Percentiles rank a stretch among this genome's conserved stretches.
Evolutionary conservation across 257 asterid species (phyloP).

Genomic region (Petunia secreta): DNA sequence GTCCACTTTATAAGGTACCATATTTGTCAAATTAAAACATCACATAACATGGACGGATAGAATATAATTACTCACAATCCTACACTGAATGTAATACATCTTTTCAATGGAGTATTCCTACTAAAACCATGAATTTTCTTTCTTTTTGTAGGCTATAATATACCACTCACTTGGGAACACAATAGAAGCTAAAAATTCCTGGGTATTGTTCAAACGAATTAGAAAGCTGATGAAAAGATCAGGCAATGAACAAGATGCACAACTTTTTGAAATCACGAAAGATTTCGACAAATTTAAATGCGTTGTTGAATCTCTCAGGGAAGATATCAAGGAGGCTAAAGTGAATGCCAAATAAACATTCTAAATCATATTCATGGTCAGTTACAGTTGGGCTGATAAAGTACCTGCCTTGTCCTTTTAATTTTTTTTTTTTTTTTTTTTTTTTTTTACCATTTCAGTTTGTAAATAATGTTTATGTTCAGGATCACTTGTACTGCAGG

Average conservation of each 20-base stretch:
- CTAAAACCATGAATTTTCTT: background rate
- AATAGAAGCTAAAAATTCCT: background rate
- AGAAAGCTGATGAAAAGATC: background rate
- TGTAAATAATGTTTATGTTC: slow-evolving; percentile 12
- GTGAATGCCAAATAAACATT: background rate
- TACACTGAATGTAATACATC: background rate
- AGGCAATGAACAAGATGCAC: background rate
- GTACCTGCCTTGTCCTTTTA: background rate
- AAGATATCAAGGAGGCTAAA: slow-evolving; percentile 10
- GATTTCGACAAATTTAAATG: background rate
- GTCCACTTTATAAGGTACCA: slow-evolving; percentile 27
- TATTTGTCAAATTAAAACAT: background rate
- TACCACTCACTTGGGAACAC: background rate
- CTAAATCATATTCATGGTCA: background rate
- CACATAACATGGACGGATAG: background rate
- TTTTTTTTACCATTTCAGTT: background rate
- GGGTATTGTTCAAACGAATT: background rate
- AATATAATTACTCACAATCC: no score
- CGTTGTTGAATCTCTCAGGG: background rate
- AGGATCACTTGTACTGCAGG: no score
- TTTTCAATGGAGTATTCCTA: background rate
- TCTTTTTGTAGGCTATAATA: slow-evolving; percentile 21
- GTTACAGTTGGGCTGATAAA: background rate
- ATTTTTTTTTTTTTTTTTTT: background rate
- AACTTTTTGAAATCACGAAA: background rate